Base-by-base conservation (phyloP, 2,329 filamentous ascomycete genomes). In the Coniochaeta sp. region DNA sequence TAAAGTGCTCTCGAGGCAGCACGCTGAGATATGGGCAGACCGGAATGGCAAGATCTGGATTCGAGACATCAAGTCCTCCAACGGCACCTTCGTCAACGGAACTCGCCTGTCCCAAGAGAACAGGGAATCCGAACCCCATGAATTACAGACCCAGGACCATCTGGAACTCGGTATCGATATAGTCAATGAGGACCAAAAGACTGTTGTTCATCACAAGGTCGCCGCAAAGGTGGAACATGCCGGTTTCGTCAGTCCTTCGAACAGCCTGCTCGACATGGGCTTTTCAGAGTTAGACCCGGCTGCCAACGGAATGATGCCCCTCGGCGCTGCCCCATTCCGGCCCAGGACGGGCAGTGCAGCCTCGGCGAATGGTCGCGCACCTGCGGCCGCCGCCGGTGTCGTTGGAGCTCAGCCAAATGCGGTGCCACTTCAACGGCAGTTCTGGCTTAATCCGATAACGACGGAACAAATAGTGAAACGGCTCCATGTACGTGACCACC, bases 161-260 rank as follows among this genome's bases (percentile, higher is more conserved):
- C 75, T 99, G 50, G 94, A 99, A 65, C 78, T 99, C 31, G 94
- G 94, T 52, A 99, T 99, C 61, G 94, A 99, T 65, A 99, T 99
- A 63, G 92, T 99, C 49, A 96, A 90, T 68, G 94, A 99, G 67
- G 94, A 99, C 66, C 92, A 97, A 67, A 97, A 96, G 72, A 96
- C 91, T 0, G 91, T 99, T 26, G 91, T 99, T 13, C 94, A 99
- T 65, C 94, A 97, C 73, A 99, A 99, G 66, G 94, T 99, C 47
- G 91, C 92, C 18, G 91, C 94, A 52, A 95, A 95, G 66, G 91
- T 99, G 52, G 94, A 99, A 67, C 90, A 96, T 71, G 91, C 94
- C 33, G 94, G 94, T 6, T 86, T 92, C 57, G 81, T 91, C 56
- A 85, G 80, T 42, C 80, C 85, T 10, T 81, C 83, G 8, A 88